phyloP scores from a whole-genome alignment of 345 rosid genomes.

The Sisymbrium altissimum region DNA sequence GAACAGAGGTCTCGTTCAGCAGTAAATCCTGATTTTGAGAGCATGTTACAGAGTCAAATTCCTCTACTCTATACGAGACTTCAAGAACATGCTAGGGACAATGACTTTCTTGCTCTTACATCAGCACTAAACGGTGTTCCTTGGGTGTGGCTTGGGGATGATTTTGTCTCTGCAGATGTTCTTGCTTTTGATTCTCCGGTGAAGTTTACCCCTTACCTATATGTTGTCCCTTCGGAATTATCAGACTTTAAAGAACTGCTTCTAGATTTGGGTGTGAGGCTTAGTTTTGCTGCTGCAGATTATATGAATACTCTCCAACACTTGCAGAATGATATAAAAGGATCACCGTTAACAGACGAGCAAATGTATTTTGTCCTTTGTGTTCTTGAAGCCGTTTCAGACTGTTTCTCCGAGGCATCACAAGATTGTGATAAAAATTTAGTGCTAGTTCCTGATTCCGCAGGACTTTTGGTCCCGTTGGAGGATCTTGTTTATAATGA shows the following conservation, averaged over 20 bases:
- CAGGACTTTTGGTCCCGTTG: conserved; percentile 54
- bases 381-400: conserved; percentile 84
- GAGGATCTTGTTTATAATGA: conserved; percentile 82
- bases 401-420: conserved; percentile 54
- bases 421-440: conserved; percentile 49
- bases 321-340: conserved; percentile 63
- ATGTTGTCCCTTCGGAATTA: conserved; percentile 96
- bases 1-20: conserved; percentile 50
- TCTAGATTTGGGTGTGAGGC: conserved; percentile 72
- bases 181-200: conserved; percentile 98
- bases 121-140: conserved; percentile 66
- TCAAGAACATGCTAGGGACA: conserved; percentile 56
- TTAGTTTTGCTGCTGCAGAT: conserved; percentile 78
- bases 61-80: conserved; percentile 57
- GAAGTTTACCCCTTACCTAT: conserved; percentile 84
- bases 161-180: conserved; percentile 68
- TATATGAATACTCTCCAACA: conserved; percentile 68
- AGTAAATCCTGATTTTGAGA: conserved; percentile 47
- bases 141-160: conserved; percentile 96
- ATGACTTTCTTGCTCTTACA: conserved; percentile 56
- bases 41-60: conserved; percentile 61
- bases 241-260: conserved; percentile 75
- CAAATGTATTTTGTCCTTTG: conserved; percentile 72
- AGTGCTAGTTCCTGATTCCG: conserved; percentile 71
- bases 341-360: conserved; percentile 57